phyloP scores from a whole-genome alignment of 2,329 filamentous ascomycete species.

The Fusarium euwallaceae region DNA sequence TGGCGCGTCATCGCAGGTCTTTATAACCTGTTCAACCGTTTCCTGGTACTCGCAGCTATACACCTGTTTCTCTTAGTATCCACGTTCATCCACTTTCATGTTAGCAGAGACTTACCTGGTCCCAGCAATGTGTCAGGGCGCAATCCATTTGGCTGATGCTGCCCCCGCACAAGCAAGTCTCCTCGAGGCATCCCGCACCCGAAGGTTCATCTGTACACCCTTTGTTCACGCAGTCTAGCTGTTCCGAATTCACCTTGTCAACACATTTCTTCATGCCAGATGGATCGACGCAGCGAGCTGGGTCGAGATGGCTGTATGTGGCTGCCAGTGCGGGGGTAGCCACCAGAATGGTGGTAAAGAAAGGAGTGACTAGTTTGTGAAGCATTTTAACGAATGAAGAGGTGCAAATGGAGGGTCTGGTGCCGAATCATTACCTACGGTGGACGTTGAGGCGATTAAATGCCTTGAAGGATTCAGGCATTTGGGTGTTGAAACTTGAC shows the following conservation, averaged over 20 bases:
- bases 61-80: background rate
- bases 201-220: background rate
- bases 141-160: background rate
- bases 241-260: background rate
- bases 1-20: background rate
- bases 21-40: background rate
- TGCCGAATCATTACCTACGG: background rate
- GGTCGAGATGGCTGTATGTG: background rate
- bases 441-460: background rate
- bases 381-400: background rate
- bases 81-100: background rate
- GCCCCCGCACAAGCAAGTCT: background rate
- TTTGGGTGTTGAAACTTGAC: background rate
- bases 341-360: background rate
- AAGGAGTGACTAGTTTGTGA: background rate
- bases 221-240: background rate
- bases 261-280: background rate
- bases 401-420: background rate
- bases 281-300: background rate
- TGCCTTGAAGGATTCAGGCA: background rate
- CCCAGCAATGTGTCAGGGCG: constrained; percentile 12
- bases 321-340: background rate
- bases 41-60: constrained; percentile 2
- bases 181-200: background rate
- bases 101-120: background rate